phyloP scores from a whole-genome alignment of 139 green algal species.

The Picochlorum sp. region DNA sequence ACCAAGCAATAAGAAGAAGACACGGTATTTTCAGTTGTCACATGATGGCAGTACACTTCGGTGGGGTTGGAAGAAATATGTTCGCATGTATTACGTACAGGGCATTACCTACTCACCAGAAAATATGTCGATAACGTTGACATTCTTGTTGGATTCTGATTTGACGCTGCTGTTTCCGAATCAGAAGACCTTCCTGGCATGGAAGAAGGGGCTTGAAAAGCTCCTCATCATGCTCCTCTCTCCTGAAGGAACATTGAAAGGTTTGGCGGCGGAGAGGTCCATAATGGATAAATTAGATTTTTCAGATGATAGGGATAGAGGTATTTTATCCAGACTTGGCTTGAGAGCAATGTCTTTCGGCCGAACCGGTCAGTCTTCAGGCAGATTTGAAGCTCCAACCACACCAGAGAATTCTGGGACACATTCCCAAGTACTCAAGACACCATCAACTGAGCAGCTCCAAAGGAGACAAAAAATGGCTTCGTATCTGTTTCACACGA shows the following conservation, averaged over 20 bases:
- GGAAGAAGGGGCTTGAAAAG: slow-evolving; percentile 23
- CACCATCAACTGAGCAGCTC: too few species aligned
- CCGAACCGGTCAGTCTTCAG: too few species aligned
- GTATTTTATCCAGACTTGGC: too few species aligned
- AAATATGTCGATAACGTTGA: slow-evolving; percentile 26
- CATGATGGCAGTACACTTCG: slow-evolving; percentile 40
- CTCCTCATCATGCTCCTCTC: slow-evolving; percentile 27
- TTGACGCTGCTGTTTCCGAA: slow-evolving; percentile 27
- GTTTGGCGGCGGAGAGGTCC: too few species aligned
- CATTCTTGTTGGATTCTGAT: slow-evolving; percentile 34
- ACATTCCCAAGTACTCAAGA: too few species aligned
- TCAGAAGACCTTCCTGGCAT: slow-evolving; percentile 10
- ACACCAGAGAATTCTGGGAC: too few species aligned
- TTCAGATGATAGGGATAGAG: too few species aligned
- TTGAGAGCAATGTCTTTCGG: too few species aligned
- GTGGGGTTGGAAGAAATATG: slow-evolving; percentile 46
- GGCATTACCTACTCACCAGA: slow-evolving; percentile 8
- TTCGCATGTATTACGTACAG: slow-evolving; percentile 33
- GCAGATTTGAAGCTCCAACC: too few species aligned
- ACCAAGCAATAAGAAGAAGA: slow-evolving; percentile 19
- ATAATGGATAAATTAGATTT: too few species aligned
- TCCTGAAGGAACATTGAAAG: slow-evolving; percentile 13
- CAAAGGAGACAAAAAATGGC: too few species aligned
- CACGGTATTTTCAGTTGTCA: slow-evolving; percentile 44
- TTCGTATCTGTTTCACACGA: too few species aligned